Base-by-base conservation (phyloP, 495 filamentous ascomycete genomes). In the Penicillium tannophilum region DNA sequence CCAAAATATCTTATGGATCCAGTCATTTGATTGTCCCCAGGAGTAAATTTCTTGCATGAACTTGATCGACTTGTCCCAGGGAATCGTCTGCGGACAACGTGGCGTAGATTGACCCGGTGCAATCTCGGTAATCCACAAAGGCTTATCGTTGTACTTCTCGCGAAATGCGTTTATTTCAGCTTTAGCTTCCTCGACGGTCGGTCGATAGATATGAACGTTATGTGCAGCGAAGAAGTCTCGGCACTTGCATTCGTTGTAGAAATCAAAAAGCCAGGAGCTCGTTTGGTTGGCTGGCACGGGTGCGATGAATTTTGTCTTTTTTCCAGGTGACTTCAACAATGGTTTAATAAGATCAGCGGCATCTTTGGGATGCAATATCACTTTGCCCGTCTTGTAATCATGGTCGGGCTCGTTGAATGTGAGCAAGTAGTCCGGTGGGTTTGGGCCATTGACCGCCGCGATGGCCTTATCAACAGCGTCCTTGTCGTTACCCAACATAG, bases 71-170 rank as follows among this genome's bases (percentile, higher is more conserved):
- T 31, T 23, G 46, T 20, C 46, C 46, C 46, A 49, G 20, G 46
- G 28, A 28, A 20, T 49, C 23, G 20, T 23, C 17, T 20, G 23
- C 46, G 46, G 46, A 49, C 20, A 20, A 28, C 16, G 17, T 26
- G 17, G 16, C 12, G 20, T 49, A 20, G 16, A 28, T 28, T 49
- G 46, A 20, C 46, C 28, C 46, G 46, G 46, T 24, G 46, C 46
- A 49, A 49, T 49, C 28, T 49, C 46, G 24, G 46, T 49, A 28
- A 49, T 49, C 46, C 46, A 49, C 28, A 49, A 49, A 49, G 46
- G 46, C 23, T 49, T 49, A 23, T 49, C 46, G 46, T 49, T 49
- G 19, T 28, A 49, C 46, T 49, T 49, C 20, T 49, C 16, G 24
- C 16, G 46, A 28, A 49, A 49, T 12, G 17, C 28, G 46, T 49